Evolutionary conservation across 202 grass and related monocot species (phyloP).

Genomic region (Carex arenaria): DNA sequence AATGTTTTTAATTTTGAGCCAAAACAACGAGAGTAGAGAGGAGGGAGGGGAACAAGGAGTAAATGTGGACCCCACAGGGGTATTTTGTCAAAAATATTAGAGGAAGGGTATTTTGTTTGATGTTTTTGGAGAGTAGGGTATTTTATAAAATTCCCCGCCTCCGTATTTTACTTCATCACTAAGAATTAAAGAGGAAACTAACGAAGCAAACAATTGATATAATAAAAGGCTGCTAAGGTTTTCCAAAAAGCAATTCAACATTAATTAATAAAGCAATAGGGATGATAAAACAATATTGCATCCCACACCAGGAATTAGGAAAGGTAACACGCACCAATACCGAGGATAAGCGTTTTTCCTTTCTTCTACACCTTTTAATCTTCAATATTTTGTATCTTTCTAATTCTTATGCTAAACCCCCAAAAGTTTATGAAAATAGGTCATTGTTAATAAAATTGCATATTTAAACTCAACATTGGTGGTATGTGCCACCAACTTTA

Average conservation of each 20-base stretch:
- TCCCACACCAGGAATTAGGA: slow-evolving; percentile 37
- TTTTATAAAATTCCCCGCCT: no score
- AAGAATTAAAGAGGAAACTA: slow-evolving; percentile 52
- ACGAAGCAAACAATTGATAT: slow-evolving; percentile 24
- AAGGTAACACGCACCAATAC: slow-evolving; percentile 28
- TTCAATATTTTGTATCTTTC: slow-evolving; percentile 18
- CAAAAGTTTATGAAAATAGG: not conserved
- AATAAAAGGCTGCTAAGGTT: slow-evolving; percentile 30
- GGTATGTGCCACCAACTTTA: no score
- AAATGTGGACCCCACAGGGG: no score
- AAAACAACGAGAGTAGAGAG: no score
- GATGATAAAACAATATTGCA: slow-evolving; percentile 44
- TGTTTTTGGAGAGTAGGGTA: no score
- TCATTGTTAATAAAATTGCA: not conserved
- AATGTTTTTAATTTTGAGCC: no score
- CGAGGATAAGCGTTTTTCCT: slow-evolving; percentile 40
- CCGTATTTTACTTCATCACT: slow-evolving; percentile 62
- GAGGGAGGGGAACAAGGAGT: no score
- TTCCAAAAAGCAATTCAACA: slow-evolving; percentile 47
- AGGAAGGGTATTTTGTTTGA: no score
- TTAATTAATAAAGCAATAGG: slow-evolving; percentile 65
- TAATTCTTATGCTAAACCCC: slow-evolving; percentile 14
- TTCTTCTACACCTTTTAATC: slow-evolving; percentile 26
- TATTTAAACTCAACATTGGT: not conserved
- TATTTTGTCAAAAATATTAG: no score